Conservation (phyloP, 257 asterid genomes). For the Solanum pennellii region DNA sequence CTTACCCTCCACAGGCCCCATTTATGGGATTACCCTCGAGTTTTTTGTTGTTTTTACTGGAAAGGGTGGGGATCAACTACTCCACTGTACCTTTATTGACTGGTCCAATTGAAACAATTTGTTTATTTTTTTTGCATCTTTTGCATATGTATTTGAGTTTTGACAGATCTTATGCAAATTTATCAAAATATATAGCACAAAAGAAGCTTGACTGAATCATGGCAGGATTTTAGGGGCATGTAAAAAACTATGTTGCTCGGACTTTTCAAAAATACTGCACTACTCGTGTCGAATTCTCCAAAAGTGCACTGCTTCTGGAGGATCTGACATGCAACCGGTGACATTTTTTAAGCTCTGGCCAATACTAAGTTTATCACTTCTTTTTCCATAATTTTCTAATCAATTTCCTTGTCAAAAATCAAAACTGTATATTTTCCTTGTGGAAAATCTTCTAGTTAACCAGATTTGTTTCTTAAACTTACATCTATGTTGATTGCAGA, state of each 20-base stretch:
- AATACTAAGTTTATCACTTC: not conserved
- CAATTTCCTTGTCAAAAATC: not conserved
- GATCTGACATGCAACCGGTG: not conserved
- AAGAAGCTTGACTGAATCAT: not conserved
- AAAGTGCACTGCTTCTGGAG: not conserved
- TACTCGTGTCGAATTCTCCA: fast-evolving
- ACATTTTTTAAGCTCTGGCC: fast-evolving
- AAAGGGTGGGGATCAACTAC: not conserved
- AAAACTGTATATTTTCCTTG: not conserved
- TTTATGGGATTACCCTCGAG: not conserved
- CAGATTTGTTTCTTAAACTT: not conserved
- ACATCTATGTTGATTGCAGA: not conserved
- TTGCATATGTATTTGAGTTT: not conserved
- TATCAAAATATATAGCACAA: not conserved
- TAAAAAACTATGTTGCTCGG: not conserved
- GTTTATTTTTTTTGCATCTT: not conserved
- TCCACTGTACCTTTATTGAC: not conserved
- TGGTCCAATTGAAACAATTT: not conserved
- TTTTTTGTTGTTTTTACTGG: not conserved
- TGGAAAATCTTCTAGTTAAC: not conserved
- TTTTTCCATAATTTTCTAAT: not conserved
- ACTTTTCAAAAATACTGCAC: not conserved
- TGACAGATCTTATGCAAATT: not conserved
- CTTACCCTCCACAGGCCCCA: not conserved
- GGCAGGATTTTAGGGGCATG: not conserved